Evolutionary conservation across 2,329 filamentous ascomycete genomes (phyloP).

Genomic region (Parastagonospora avenae): DNA sequence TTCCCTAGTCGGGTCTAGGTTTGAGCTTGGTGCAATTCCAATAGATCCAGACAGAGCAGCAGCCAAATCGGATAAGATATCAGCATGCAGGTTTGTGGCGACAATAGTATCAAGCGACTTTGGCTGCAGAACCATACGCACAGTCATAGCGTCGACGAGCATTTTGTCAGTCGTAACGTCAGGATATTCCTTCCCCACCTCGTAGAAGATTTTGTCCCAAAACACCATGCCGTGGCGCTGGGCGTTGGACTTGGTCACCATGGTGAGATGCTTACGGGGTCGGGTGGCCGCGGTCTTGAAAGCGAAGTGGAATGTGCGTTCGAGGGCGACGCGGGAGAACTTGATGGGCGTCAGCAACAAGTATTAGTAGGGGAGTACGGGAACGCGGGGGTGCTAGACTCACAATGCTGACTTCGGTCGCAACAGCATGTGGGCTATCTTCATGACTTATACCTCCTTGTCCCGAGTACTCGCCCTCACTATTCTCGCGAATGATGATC

Average conservation of each 20-base stretch:
- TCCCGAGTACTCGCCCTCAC: conserved; percentile 56
- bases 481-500: conserved; percentile 56
- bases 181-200: conserved; percentile 53
- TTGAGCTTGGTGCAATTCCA: conserved; percentile 70
- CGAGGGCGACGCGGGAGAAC: conserved; percentile 53
- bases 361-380: neutral
- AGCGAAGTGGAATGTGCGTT: conserved; percentile 55
- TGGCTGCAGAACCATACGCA: conserved; percentile 54
- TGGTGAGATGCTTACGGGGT: conserved; percentile 54
- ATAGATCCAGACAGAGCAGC: conserved; percentile 70
- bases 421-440: conserved; percentile 47
- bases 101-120: conserved; percentile 55
- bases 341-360: neutral
- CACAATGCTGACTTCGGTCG: conserved; percentile 53
- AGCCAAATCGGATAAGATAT: conserved; percentile 71
- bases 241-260: conserved; percentile 58
- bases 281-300: conserved; percentile 53
- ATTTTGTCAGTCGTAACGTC: conserved; percentile 56
- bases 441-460: conserved; percentile 53
- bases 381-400: neutral
- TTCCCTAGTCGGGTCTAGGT: conserved; percentile 64
- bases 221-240: conserved; percentile 57
- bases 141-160: conserved; percentile 58
- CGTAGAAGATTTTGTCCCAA: conserved; percentile 55
- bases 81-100: conserved; percentile 58